These are phyloP conservation scores for Lasiodiplodia hormozganensis DNA, from an alignment of 2,329 filamentous ascomycete species.

Conservation along the genomic window DNA sequence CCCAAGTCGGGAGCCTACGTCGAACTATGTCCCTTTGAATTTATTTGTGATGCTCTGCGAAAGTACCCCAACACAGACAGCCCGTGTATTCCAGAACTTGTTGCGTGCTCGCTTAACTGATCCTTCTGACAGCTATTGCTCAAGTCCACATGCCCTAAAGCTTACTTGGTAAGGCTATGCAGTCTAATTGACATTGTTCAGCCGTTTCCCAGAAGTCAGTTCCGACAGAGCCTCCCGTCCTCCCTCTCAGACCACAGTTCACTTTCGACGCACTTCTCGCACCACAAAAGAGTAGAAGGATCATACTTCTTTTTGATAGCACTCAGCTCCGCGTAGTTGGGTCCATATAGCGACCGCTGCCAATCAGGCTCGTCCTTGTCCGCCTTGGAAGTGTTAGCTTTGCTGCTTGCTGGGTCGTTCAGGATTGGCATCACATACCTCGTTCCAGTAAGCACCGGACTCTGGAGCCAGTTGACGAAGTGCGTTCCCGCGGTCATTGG, in stretches of 20 bases:
- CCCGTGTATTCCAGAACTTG: too few species aligned
- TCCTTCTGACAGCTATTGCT: too few species aligned
- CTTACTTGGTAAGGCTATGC: too few species aligned
- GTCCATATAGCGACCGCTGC: conserved; percentile 37
- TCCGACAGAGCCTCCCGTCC: conserved; percentile 31
- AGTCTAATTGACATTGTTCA: too few species aligned
- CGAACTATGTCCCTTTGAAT: too few species aligned
- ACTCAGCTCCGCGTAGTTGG: conserved; percentile 33
- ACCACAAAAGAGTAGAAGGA: conserved; percentile 35
- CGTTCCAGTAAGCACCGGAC: conserved; percentile 40
- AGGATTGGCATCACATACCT: conserved; percentile 20
- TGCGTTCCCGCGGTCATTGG: not conserved
- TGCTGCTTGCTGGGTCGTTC: not conserved
- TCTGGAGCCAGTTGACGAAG: conserved; percentile 6
- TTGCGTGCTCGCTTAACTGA: too few species aligned
- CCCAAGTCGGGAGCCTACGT: too few species aligned
- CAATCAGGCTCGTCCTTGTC: conserved; percentile 38
- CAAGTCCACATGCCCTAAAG: too few species aligned
- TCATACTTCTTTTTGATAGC: conserved; percentile 37
- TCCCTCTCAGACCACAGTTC: conserved; percentile 35
- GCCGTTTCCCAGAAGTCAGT: not conserved
- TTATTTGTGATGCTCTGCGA: too few species aligned
- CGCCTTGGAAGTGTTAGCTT: conserved; percentile 24
- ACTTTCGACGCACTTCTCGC: conserved; percentile 35
- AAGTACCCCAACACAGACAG: too few species aligned